These are phyloP conservation scores for Syncephalastrum racemosum DNA, from an alignment of 371 early-diverging fungal species.

Conservation along the genomic window DNA sequence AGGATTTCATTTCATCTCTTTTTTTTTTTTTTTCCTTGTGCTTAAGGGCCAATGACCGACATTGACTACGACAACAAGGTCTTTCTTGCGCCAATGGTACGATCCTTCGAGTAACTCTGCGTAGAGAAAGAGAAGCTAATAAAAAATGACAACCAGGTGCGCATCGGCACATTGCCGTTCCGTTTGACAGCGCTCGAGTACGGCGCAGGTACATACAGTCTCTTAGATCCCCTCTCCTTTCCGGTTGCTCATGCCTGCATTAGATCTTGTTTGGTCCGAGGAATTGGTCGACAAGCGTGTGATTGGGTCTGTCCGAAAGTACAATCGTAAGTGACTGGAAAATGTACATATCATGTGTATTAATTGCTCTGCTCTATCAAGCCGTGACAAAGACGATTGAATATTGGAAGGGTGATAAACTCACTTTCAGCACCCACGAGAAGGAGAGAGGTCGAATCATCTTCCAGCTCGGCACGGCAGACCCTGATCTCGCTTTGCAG, in stretches of 20 bases:
- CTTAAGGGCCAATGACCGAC: too few relatives aligned
- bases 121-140: not conserved
- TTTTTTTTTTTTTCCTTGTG: too few relatives aligned
- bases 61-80: conserved; percentile 60
- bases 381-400: conserved; percentile 69
- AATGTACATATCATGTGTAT: not conserved
- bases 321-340: conserved; percentile 55
- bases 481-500: conserved; percentile 81
- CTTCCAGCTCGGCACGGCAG: conserved; percentile 82
- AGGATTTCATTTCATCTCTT: too few relatives aligned
- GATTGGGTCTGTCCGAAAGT: conserved; percentile 73
- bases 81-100: conserved; percentile 91
- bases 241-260: not conserved
- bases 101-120: not conserved
- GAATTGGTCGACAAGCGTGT: conserved; percentile 91
- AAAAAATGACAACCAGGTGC: conserved; percentile 47
- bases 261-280: conserved; percentile 89
- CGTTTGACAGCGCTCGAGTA: conserved; percentile 81
- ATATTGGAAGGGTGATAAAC: conserved; percentile 57
- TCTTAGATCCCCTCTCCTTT: not conserved
- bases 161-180: conserved; percentile 88
- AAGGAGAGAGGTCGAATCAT: conserved; percentile 66
- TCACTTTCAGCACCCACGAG: conserved; percentile 66
- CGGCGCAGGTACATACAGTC: conserved; percentile 85
- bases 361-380: conserved; percentile 14